Evolutionary conservation across 2,329 filamentous ascomycete species (phyloP).

Genomic region (Fusarium nisikadoi): DNA sequence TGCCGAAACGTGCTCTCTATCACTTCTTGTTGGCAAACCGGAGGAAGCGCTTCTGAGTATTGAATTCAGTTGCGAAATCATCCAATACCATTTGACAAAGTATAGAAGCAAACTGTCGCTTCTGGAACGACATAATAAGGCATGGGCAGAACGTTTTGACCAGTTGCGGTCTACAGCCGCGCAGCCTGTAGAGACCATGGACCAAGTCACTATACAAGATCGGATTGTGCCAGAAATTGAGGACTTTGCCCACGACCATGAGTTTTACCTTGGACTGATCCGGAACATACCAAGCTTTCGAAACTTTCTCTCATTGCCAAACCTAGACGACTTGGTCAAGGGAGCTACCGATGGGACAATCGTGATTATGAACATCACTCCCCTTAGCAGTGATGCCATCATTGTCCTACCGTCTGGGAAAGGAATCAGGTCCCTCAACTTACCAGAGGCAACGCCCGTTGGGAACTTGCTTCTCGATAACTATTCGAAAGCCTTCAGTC

Average conservation of each 20-base stretch:
- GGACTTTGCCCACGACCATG: not conserved
- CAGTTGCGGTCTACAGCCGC: not conserved
- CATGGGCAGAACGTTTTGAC: not conserved
- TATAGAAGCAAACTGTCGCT: not conserved
- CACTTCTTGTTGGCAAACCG: not conserved
- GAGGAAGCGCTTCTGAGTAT: not conserved
- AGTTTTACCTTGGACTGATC: not conserved
- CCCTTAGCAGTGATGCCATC: not conserved
- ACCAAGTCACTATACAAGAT: not conserved
- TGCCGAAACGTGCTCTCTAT: not conserved
- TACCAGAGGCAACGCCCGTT: not conserved
- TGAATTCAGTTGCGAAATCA: not conserved
- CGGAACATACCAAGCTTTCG: not conserved
- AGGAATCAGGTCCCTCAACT: not conserved
- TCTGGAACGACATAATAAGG: not conserved
- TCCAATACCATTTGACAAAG: not conserved
- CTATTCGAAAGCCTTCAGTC: not conserved
- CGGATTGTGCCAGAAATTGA: not conserved
- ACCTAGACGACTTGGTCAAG: not conserved
- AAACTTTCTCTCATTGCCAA: not conserved
- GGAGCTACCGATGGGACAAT: not conserved
- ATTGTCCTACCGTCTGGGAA: not conserved
- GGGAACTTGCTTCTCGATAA: not conserved
- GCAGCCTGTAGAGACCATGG: not conserved
- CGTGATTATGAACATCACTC: not conserved